Percentiles rank a stretch among this genome's conserved stretches.
phyloP scores from a whole-genome alignment of 352 stramenopile genomes.

The Globisporangium solare region DNA sequence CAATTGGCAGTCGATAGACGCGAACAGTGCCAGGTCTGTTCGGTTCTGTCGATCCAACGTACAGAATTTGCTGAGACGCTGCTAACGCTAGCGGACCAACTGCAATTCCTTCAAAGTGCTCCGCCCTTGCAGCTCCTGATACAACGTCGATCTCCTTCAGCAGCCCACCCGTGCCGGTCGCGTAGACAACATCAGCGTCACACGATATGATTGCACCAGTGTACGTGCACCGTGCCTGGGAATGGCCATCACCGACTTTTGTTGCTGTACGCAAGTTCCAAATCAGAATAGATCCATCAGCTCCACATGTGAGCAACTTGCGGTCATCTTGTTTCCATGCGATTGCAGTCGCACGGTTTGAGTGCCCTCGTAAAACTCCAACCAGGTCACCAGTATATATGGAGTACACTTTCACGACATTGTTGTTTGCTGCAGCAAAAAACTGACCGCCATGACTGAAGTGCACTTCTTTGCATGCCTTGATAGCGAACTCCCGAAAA shows the following conservation, averaged over 20 bases:
- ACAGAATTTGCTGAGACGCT: conserved; percentile 87
- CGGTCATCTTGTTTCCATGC: conserved; percentile 77
- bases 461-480: conserved; percentile 86
- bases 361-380: conserved; percentile 68
- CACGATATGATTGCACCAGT: conserved; percentile 51
- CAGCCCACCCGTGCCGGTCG: conserved; percentile 87
- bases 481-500: conserved; percentile 90
- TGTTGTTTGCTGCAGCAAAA: conserved; percentile 87
- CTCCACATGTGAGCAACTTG: conserved; percentile 67
- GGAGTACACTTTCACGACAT: conserved; percentile 83
- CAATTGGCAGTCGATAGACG: conserved; percentile 66
- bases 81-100: conserved; percentile 83
- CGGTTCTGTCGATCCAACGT: conserved; percentile 79
- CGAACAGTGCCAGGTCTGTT: conserved; percentile 61
- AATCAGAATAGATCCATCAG: conserved; percentile 69
- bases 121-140: conserved; percentile 43
- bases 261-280: conserved; percentile 73
- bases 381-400: conserved; percentile 78
- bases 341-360: conserved; percentile 77
- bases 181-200: conserved; percentile 76
- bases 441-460: conserved; percentile 91
- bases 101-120: conserved; percentile 50
- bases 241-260: conserved; percentile 77
- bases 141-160: conserved; percentile 88
- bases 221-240: conserved; percentile 73